These are phyloP conservation scores for Vaccinium myrtillus DNA, from an alignment of 148 eudicot genomes.

Conservation along the genomic window DNA sequence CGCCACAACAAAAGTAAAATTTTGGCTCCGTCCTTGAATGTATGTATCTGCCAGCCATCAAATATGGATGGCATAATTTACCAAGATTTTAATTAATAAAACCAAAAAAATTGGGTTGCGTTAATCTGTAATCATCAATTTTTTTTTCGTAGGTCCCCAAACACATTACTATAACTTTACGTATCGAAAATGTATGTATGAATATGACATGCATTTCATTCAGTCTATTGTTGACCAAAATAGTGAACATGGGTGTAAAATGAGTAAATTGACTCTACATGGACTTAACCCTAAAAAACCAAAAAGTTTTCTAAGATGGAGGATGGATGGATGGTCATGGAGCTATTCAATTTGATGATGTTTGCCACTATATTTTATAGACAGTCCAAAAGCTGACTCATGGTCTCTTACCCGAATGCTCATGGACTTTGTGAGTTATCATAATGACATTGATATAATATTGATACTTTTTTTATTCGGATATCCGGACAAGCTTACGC, in stretches of 20 bases:
- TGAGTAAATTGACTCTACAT: neutral
- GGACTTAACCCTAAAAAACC: neutral
- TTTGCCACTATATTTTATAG: neutral
- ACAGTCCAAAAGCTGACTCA: conserved; percentile 1
- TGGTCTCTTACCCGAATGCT: neutral
- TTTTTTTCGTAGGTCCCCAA: neutral
- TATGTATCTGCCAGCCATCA: too few relatives aligned
- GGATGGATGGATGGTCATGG: neutral
- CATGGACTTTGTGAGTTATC: neutral
- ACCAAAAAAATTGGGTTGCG: neutral
- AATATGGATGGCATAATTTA: too few relatives aligned
- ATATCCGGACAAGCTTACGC: too few relatives aligned
- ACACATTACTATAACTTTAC: neutral
- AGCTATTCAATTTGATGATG: neutral
- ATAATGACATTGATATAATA: neutral
- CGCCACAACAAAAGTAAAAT: too few relatives aligned
- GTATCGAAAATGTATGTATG: too few relatives aligned
- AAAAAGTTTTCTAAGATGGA: neutral
- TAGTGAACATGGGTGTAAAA: neutral
- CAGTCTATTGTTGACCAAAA: neutral
- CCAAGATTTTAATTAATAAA: too few relatives aligned
- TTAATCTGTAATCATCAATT: too few relatives aligned
- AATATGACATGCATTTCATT: neutral
- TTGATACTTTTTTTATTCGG: too few relatives aligned
- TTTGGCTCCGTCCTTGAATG: too few relatives aligned